phyloP scores from a whole-genome alignment of 352 stramenopile species.

The Globisporangium sylvaticum region DNA sequence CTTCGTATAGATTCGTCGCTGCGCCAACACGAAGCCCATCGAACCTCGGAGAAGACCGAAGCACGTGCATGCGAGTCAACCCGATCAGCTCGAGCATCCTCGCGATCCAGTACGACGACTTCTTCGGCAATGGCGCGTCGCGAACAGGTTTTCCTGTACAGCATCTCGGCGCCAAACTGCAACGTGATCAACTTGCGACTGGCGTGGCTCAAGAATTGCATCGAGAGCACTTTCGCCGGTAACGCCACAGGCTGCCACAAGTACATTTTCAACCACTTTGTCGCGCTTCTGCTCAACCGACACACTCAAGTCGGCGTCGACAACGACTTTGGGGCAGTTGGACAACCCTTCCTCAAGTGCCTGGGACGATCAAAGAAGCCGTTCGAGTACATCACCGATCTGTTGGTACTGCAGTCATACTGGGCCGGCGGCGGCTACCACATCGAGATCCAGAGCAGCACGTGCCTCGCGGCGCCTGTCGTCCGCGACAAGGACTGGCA shows the following conservation, averaged over 20 bases:
- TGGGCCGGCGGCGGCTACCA: constrained; percentile 47
- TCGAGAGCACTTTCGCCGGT: background rate
- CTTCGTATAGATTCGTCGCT: constrained; percentile 16
- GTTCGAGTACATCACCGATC: constrained; percentile 54
- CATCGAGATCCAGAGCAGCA: constrained; percentile 49
- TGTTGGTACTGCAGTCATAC: constrained; percentile 47
- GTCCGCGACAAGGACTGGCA: constrained; percentile 30
- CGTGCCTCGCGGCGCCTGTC: constrained; percentile 31
- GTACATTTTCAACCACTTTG: constrained; percentile 50
- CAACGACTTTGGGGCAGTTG: constrained; percentile 33
- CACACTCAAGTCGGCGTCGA: constrained; percentile 29
- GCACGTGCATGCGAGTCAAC: constrained; percentile 40
- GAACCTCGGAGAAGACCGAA: constrained; percentile 33
- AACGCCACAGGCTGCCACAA: constrained; percentile 31
- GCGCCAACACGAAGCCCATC: constrained; percentile 23
- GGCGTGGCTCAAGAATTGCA: constrained; percentile 32
- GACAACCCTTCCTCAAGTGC: constrained; percentile 44
- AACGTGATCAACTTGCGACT: constrained; percentile 31
- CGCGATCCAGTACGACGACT: constrained; percentile 37
- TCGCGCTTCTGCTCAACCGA: constrained; percentile 23
- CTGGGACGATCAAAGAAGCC: constrained; percentile 22
- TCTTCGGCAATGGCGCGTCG: constrained; percentile 32
- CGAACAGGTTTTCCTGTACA: constrained; percentile 31
- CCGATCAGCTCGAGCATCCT: constrained; percentile 31
- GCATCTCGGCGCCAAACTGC: constrained; percentile 39